Evolutionary conservation across 441 rosid genomes (phyloP).

Genomic region (Capsella rubella): DNA sequence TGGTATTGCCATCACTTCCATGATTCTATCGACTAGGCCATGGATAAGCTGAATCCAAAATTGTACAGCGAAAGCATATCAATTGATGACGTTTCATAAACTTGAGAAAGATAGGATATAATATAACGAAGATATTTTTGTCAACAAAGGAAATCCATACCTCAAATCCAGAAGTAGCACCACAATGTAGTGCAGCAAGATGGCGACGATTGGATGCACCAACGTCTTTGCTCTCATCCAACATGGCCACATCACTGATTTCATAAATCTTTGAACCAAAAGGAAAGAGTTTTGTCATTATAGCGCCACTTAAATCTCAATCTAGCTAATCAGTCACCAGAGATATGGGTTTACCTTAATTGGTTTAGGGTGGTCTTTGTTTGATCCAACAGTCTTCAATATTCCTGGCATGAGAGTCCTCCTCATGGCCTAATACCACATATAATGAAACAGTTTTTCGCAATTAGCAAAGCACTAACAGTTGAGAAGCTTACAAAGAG

Average conservation of each 20-base stretch:
- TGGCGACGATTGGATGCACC: slow-evolving; percentile 81
- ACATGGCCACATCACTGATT: slow-evolving; percentile 72
- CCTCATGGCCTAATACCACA: slow-evolving; percentile 63
- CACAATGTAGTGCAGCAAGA: slow-evolving; percentile 85
- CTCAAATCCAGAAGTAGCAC: slow-evolving; percentile 97
- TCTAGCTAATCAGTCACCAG: background rate
- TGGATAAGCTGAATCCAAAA: slow-evolving; percentile 74
- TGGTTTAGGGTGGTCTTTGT: slow-evolving; percentile 96
- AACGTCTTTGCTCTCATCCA: slow-evolving; percentile 77
- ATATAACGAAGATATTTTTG: background rate
- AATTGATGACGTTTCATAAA: background rate
- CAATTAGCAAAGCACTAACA: slow-evolving; percentile 1
- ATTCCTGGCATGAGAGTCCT: slow-evolving; percentile 93
- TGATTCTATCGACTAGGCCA: slow-evolving; percentile 85
- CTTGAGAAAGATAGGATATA: background rate
- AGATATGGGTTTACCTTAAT: slow-evolving; percentile 63
- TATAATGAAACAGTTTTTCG: slow-evolving; percentile 1
- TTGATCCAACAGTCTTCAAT: slow-evolving; percentile 83
- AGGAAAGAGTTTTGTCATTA: background rate
- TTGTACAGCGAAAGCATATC: background rate
- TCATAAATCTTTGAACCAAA: slow-evolving; percentile 75
- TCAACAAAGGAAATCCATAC: slow-evolving; percentile 44
- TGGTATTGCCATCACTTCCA: slow-evolving; percentile 86
- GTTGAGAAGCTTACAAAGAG: background rate
- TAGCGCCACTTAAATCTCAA: background rate